These are phyloP conservation scores for Corynascus novoguineensis DNA, from an alignment of 495 filamentous ascomycete genomes.

Conservation along the genomic window DNA sequence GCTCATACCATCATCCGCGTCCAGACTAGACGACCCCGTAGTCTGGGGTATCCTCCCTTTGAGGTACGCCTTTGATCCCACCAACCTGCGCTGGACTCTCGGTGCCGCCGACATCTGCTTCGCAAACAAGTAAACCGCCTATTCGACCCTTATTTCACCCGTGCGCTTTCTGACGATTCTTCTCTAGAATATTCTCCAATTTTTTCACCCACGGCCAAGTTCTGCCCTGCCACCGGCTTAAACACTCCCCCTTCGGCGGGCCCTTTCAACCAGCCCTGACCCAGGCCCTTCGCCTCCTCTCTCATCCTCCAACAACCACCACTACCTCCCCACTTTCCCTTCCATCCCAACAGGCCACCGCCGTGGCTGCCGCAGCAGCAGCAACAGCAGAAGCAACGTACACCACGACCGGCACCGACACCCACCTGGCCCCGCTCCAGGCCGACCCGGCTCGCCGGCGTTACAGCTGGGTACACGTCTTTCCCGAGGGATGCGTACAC, in stretches of 20 bases:
- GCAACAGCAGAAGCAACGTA: too few relatives aligned
- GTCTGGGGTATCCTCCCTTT: conserved; percentile 84
- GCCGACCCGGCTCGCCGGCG: conserved; percentile 45
- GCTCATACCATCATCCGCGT: background rate
- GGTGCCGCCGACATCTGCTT: conserved; percentile 94
- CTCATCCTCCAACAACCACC: too few relatives aligned
- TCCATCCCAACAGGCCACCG: conserved; percentile 10
- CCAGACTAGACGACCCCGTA: conserved; percentile 86
- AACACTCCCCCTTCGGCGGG: conserved; percentile 67
- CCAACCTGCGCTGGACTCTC: conserved; percentile 76
- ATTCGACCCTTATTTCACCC: background rate
- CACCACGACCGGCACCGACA: conserved; percentile 56
- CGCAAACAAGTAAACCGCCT: conserved; percentile 51
- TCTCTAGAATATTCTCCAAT: conserved; percentile 43
- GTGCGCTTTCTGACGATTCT: background rate
- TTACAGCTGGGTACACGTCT: conserved; percentile 85
- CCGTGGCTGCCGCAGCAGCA: too few relatives aligned
- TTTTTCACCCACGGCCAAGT: conserved; percentile 89
- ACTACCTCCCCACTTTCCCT: conserved; percentile 32
- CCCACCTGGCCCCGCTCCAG: conserved; percentile 54
- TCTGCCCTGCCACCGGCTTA: conserved; percentile 76
- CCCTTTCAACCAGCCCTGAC: conserved; percentile 87
- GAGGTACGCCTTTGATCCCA: conserved; percentile 59
- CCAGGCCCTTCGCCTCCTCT: conserved; percentile 78
- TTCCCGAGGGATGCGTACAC: conserved; percentile 90